These are phyloP conservation scores for Lycium barbarum DNA, from an alignment of 257 asterid species.

Conservation along the genomic window DNA sequence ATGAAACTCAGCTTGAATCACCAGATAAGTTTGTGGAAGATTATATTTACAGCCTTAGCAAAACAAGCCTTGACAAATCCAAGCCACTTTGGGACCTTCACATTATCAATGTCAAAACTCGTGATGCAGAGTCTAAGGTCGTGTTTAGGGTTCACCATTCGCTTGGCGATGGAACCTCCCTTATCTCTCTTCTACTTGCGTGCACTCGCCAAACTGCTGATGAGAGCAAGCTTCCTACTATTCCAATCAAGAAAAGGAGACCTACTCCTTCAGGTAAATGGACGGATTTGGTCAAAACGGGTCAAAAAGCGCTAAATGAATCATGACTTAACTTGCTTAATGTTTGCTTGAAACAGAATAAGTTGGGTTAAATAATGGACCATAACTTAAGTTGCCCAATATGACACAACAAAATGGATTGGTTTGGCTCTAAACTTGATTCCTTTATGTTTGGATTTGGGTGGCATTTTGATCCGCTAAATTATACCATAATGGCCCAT, in stretches of 20 bases:
- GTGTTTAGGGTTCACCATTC: conserved; percentile 33
- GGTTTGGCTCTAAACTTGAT: too few species aligned
- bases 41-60: conserved; percentile 23
- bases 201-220: conserved; percentile 32
- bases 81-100: conserved; percentile 36
- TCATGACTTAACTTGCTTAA: background rate
- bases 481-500: too few species aligned
- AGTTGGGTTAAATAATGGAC: background rate
- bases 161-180: conserved; percentile 35
- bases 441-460: too few species aligned
- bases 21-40: conserved; percentile 22
- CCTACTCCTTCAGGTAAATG: background rate
- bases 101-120: conserved; percentile 21
- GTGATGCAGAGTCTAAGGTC: conserved; percentile 10
- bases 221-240: conserved; percentile 3
- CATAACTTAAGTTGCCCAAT: background rate
- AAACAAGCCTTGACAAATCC: background rate
- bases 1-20: conserved; percentile 1
- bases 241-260: conserved; percentile 30
- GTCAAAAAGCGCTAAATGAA: background rate
- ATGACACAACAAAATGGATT: background rate
- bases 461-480: too few species aligned
- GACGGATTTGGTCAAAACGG: too few species aligned
- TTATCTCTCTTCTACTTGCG: conserved; percentile 29
- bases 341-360: too few species aligned